Percentiles rank a stretch among this genome's conserved stretches.
phyloP scores from a whole-genome alignment of 2,329 filamentous ascomycete species.

The Hymenotorrendiella dingleyae region DNA sequence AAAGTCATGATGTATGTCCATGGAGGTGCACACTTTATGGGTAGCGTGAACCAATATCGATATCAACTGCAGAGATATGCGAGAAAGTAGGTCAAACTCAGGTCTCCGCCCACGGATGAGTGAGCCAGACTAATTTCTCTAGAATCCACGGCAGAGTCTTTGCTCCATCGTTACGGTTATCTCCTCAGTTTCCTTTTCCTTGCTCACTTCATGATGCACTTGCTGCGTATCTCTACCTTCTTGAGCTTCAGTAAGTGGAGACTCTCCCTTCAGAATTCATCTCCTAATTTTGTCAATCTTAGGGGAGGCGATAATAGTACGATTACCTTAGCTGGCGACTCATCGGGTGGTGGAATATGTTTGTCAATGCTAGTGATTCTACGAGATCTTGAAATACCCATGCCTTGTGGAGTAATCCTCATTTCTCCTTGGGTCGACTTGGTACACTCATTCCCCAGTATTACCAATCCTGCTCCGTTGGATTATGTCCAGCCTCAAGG shows the following conservation, averaged over 20 bases:
- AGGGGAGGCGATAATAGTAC: constrained; percentile 56
- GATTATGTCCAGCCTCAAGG: constrained; percentile 74
- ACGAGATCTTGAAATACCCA: constrained; percentile 65
- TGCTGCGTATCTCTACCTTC: constrained; percentile 69
- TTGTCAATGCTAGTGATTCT: constrained; percentile 66
- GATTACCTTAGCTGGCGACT: constrained; percentile 82
- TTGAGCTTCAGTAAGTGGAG: constrained; percentile 55
- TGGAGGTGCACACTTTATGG: constrained; percentile 87
- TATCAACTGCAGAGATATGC: constrained; percentile 94
- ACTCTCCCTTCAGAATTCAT: too few species aligned
- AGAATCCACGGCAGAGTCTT: constrained; percentile 72
- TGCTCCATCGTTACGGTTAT: constrained; percentile 74
- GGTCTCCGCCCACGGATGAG: not conserved
- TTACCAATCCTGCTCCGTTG: constrained; percentile 55
- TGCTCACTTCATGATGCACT: constrained; percentile 43
- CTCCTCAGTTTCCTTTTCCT: constrained; percentile 88
- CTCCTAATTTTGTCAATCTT: too few species aligned
- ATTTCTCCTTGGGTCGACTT: constrained; percentile 93
- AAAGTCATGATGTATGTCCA: constrained; percentile 88
- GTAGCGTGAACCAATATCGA: constrained; percentile 84
- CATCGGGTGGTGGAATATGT: constrained; percentile 85
- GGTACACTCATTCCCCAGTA: constrained; percentile 86
- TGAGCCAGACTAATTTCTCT: not conserved
- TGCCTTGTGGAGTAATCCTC: constrained; percentile 83
- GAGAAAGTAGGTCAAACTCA: constrained; percentile 51